Evolutionary conservation across 2,329 filamentous ascomycete genomes (phyloP), one percentile per base, ranked within the genome.

Genomic region (Exophiala dermatitidis): DNA sequence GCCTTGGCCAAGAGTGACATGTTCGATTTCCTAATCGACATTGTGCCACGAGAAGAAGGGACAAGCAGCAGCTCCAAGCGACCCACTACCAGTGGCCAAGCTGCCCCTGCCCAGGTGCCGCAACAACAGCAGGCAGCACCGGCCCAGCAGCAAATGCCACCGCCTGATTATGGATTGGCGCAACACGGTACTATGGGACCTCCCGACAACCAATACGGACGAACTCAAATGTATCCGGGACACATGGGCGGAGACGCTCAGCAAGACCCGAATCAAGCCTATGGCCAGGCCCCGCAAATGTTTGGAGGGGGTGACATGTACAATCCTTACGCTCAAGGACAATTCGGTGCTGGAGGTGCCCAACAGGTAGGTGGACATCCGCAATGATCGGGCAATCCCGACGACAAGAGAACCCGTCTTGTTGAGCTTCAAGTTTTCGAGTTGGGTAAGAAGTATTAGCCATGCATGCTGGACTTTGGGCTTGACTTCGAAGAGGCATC

Each of bases 11-110:
- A 98, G 73, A 96, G 90, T 26, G 93, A 98, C 74, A 98, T 98
- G 93, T 98, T 98, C 70, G 93, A 98, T 74, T 98, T 98, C 73
- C 78, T 98, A 55, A 98, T 98, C 68, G 93, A 98, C 68, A 98
- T 98, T 58, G 93, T 98, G 4, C 93, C 93, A 2, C 85, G 93
- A 48, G 93, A 98, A 70, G 93, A 98, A 70, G 90, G 91, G 34
- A 80, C 87, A 6, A 83, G 56, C 33, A 51, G 54, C 46, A 54
- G 52, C 30, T 77, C 83, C 4, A 77, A 72, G 46, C 73, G 74
- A 61, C 66, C 71, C 42, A 68, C 65, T 32, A 69, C 66, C 41
- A 74, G 77, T 41, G 75, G 79, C 5, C 56, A 65, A 28, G 59
- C 64, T 40, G 56, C 66, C n/a, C 54, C 65, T 42, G 58, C 70